Percentiles rank a stretch among this genome's conserved stretches.
Evolutionary conservation across 345 rosid genomes (phyloP).

Genomic region (Microcos paniculata): DNA sequence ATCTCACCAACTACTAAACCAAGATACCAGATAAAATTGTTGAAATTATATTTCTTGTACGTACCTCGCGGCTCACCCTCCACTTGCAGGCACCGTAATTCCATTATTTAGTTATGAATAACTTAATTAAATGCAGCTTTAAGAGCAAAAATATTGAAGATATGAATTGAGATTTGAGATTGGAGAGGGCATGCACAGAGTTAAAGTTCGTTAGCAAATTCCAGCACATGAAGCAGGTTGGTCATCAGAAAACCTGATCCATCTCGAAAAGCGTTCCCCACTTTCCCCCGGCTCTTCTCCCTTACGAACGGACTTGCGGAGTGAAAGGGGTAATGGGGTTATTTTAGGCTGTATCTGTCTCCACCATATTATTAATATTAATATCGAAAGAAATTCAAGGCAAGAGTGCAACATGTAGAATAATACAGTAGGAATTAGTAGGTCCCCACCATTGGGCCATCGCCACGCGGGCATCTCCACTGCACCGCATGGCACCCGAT

Average conservation of each 20-base stretch:
- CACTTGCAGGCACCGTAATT: too few relatives aligned
- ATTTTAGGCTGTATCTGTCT: slow-evolving; percentile 9
- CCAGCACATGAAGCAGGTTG: slow-evolving; percentile 36
- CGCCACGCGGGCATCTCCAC: slow-evolving; percentile 2
- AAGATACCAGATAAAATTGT: too few relatives aligned
- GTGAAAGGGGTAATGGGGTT: slow-evolving; percentile 4
- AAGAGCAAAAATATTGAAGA: too few relatives aligned
- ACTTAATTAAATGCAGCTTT: too few relatives aligned
- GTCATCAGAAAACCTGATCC: slow-evolving; percentile 45
- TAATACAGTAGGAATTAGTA: not conserved
- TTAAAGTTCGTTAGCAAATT: slow-evolving; percentile 16
- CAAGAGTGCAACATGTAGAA: slow-evolving; percentile 16
- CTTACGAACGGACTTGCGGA: slow-evolving; percentile 13
- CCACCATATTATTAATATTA: not conserved
- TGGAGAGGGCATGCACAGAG: too few relatives aligned
- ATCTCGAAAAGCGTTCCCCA: slow-evolving; percentile 50
- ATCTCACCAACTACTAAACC: too few relatives aligned
- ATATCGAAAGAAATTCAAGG: slow-evolving; percentile 11
- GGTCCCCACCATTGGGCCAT: slow-evolving; percentile 3
- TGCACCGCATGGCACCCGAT: slow-evolving; percentile 19
- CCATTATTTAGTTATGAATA: too few relatives aligned
- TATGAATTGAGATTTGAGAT: too few relatives aligned
- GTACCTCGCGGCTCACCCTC: too few relatives aligned
- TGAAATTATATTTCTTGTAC: too few relatives aligned
- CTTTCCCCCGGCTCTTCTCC: too few relatives aligned